phyloP scores from a whole-genome alignment of 179 eudicot species.

The Sideroxylon spinosum region DNA sequence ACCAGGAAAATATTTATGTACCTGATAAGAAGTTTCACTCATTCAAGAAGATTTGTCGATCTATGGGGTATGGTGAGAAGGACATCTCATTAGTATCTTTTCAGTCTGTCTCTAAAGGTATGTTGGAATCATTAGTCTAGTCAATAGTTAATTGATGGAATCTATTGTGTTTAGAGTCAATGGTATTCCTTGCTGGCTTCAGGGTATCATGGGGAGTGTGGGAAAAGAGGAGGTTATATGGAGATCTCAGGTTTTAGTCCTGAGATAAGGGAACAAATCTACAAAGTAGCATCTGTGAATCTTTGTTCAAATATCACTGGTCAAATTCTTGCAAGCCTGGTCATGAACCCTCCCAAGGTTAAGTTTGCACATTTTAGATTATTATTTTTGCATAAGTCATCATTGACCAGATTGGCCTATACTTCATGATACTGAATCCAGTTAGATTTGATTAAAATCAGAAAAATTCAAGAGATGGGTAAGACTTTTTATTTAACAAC shows the following conservation, averaged over 20 bases:
- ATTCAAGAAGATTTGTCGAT: conserved; percentile 81
- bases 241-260: conserved; percentile 86
- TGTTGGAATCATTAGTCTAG: not conserved
- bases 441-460: not conserved
- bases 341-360: conserved; percentile 98
- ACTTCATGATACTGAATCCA: not conserved
- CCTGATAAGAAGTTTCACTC: conserved; percentile 88
- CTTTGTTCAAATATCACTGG: conserved; percentile 89
- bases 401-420: not conserved
- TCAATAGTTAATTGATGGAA: not conserved
- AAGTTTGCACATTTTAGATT: conserved; percentile 2
- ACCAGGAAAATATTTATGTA: conserved; percentile 88
- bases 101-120: conserved; percentile 96
- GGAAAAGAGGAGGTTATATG: conserved; percentile 98
- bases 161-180: conserved; percentile 12
- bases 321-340: conserved; percentile 90
- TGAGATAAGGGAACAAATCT: conserved; percentile 81
- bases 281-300: conserved; percentile 92
- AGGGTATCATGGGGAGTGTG: conserved; percentile 98
- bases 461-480: not conserved
- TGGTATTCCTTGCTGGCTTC: conserved; percentile 14
- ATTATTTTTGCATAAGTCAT: not conserved
- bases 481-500: conserved; percentile 11
- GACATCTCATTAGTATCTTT: conserved; percentile 74
- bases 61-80: conserved; percentile 81